A percentile compares a stretch with the other conserved stretches of the same genome.
phyloP scores from a whole-genome alignment of 148 eudicot genomes.

The Vaccinium darrowii region DNA sequence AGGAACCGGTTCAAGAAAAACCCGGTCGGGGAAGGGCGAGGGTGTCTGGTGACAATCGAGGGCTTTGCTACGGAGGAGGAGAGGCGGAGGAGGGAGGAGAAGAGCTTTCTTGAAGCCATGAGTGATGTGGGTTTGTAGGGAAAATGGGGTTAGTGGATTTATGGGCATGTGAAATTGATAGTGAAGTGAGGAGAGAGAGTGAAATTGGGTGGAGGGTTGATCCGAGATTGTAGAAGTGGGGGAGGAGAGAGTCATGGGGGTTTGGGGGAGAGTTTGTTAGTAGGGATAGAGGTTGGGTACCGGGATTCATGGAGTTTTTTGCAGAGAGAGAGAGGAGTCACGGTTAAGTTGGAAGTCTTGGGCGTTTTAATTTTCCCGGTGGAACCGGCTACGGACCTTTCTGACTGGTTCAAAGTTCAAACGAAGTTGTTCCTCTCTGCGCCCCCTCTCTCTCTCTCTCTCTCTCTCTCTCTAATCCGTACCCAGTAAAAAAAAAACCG shows the following conservation, averaged over 20 bases:
- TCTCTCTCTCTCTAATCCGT: too few species aligned
- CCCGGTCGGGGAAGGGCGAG: slow-evolving; percentile 31
- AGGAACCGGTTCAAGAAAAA: slow-evolving; percentile 36
- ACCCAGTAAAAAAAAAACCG: too few species aligned
- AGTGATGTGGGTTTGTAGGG: neutral
- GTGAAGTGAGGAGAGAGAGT: neutral
- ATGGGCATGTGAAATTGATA: neutral
- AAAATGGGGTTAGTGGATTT: neutral
- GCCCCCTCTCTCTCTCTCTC: too few species aligned
- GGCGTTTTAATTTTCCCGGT: neutral
- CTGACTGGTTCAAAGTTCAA: neutral
- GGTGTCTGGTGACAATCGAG: neutral
- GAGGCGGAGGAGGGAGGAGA: slow-evolving; percentile 33
- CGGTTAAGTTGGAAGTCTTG: neutral
- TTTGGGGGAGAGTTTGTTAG: neutral
- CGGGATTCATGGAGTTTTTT: neutral
- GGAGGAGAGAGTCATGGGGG: neutral
- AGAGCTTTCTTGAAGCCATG: slow-evolving; percentile 38
- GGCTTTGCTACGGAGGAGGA: slow-evolving; percentile 10
- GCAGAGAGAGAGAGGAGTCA: neutral
- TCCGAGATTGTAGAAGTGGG: neutral
- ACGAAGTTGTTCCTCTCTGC: too few species aligned
- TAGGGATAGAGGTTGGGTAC: neutral
- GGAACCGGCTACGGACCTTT: neutral
- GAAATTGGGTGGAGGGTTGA: neutral